Evolutionary conservation across 192 early-diverging fungal genomes (phyloP), one percentile per base, ranked within the genome.

Genomic region (Gaertneriomyces semiglobifer): DNA sequence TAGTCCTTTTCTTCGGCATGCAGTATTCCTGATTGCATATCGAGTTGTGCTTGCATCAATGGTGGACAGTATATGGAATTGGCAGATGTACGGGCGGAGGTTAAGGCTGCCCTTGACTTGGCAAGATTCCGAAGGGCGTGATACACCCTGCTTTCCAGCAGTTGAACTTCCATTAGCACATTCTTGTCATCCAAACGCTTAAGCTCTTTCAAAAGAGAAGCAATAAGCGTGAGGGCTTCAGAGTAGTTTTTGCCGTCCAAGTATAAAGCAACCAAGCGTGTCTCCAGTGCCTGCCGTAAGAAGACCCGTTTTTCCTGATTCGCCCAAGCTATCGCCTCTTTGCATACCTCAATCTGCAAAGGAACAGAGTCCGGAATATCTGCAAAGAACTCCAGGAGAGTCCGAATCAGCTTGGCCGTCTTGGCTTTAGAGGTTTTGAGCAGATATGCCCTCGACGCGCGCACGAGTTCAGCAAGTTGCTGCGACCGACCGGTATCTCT

Each of bases 1-100:
- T 94, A 99, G 71, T 99, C 97, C 77, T 97, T 96, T 70, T 98
- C 95, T 69, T 99, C 96, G 40, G 95, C 89, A 69, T 99, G 96
- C 63, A 98, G 80, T 54, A 94, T 93, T 63, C 97, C 97, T 10
- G 92, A 94, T 79, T 98, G 95, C 87, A 98, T 86, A 77, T 99
- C 97, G 53, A 99, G 82, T 40, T 85, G 83, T 8, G 97, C 97
- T 73, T 99, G 97, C 70, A 98, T 85, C 62, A 95, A 77, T 19
- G 94, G 95, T 73, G 97, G 97, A 68, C 94, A 96, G 76, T 98
- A 98, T 67, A 98, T 95, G 25, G 93, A 84, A 70, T 99, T 99
- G 25, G 97, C 97, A 5, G 91, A 90, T 10, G 97, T 97, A 58
- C 96, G 85, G 6, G 97, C 97, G 6, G 92, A 92, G 8, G 96